Percentiles rank a stretch among this genome's conserved stretches.
These are phyloP conservation scores for Paecilomyces sp. DNA, from an alignment of 2,329 filamentous ascomycete species.

Conservation along the genomic window DNA sequence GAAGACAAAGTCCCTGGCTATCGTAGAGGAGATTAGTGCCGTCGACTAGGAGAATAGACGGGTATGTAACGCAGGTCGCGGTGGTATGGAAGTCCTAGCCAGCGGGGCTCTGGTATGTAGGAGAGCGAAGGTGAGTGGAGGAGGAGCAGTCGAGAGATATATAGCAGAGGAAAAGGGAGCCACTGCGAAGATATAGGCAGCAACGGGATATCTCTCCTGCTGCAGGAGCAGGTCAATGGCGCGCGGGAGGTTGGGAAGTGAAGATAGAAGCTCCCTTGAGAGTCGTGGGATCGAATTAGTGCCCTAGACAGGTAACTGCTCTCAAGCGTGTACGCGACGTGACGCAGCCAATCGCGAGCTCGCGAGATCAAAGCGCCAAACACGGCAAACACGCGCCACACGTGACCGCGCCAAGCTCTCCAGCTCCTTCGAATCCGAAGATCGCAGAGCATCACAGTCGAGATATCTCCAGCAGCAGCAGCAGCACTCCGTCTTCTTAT, in stretches of 20 bases:
- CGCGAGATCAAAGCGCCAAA: constrained; percentile 12
- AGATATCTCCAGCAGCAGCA: constrained; percentile 1
- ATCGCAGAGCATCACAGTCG: neutral
- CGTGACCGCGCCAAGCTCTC: constrained; percentile 15
- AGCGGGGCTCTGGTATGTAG: constrained; percentile 20
- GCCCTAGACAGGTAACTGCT: too few relatives aligned
- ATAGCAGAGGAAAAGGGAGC: neutral
- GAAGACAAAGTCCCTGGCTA: neutral
- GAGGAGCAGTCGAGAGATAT: neutral
- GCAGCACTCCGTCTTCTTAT: constrained; percentile 17
- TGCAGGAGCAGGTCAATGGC: constrained; percentile 8
- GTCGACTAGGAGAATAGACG: constrained; percentile 26
- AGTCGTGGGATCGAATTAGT: constrained; percentile 17
- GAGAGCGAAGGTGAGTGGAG: constrained; percentile 6
- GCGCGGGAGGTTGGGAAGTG: constrained; percentile 13
- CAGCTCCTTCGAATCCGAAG: constrained; percentile 2
- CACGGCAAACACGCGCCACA: constrained; percentile 20
- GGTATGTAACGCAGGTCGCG: constrained; percentile 20
- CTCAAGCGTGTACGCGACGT: constrained; percentile 33
- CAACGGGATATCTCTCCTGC: neutral
- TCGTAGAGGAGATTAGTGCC: constrained; percentile 10
- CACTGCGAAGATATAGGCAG: neutral
- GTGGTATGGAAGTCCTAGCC: constrained; percentile 5
- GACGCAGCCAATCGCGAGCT: constrained; percentile 29
- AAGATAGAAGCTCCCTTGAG: constrained; percentile 24